phyloP scores from a whole-genome alignment of 2,329 filamentous ascomycete genomes.

The Xylariomycetidae sp. region DNA sequence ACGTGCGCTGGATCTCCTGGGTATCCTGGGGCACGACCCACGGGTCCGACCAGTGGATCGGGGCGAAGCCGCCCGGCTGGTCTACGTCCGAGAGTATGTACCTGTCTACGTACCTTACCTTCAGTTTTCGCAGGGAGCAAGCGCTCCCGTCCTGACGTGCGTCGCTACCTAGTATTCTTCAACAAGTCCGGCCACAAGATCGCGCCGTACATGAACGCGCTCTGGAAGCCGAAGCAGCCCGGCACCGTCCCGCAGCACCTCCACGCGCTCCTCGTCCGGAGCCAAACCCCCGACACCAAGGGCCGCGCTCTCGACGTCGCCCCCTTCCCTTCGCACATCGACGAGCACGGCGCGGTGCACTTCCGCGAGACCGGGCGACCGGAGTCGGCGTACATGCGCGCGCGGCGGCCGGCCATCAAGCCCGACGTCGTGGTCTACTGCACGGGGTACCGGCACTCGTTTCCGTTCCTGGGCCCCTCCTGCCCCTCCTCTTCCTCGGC shows the following conservation, averaged over 20 bases:
- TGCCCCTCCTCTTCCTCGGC: constrained; percentile 33
- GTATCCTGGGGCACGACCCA: constrained; percentile 38
- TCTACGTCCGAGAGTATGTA: constrained; percentile 19
- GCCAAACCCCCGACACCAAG: constrained; percentile 31
- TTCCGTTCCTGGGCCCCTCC: constrained; percentile 31
- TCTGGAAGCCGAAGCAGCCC: constrained; percentile 22
- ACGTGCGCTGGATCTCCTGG: constrained; percentile 37
- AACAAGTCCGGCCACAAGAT: constrained; percentile 18
- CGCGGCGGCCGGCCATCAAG: constrained; percentile 26
- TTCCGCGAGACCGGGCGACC: constrained; percentile 27
- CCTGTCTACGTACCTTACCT: background rate
- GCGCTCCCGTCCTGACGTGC: background rate
- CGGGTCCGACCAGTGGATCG: constrained; percentile 43
- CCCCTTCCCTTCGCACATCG: constrained; percentile 36
- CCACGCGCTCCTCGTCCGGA: constrained; percentile 32
- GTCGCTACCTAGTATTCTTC: constrained; percentile 32
- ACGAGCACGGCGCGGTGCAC: constrained; percentile 29
- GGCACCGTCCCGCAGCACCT: constrained; percentile 27
- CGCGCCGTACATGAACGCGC: constrained; percentile 13
- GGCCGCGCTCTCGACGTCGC: constrained; percentile 37
- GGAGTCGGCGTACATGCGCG: constrained; percentile 22
- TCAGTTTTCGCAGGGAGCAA: background rate
- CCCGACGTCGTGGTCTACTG: constrained; percentile 40
- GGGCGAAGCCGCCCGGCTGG: constrained; percentile 33
- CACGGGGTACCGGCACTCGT: constrained; percentile 39